Conservation (phyloP, 2,329 filamentous ascomycete species). For the Arachnomyces sp. region DNA sequence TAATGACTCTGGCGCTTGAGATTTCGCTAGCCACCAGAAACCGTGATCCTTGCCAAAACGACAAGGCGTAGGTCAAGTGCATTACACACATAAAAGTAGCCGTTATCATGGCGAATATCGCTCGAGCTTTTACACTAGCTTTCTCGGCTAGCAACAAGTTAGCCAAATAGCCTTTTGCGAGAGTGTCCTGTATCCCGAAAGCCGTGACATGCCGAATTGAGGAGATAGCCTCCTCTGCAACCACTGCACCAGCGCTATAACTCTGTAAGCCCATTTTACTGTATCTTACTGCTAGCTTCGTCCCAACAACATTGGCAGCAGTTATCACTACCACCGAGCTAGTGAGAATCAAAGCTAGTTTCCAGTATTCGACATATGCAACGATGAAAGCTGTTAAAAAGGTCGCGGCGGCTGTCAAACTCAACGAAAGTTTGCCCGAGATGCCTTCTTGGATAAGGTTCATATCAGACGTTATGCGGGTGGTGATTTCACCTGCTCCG, state of each 20-base stretch:
- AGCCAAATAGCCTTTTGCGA: constrained; percentile 64
- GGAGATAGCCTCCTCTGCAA: constrained; percentile 76
- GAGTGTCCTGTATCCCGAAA: constrained; percentile 72
- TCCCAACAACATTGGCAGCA: constrained; percentile 55
- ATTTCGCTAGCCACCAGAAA: constrained; percentile 57
- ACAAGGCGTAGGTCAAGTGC: constrained; percentile 68
- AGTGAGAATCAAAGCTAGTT: constrained; percentile 67
- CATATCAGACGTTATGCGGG: constrained; percentile 74
- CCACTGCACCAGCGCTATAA: constrained; percentile 65
- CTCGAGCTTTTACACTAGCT: constrained; percentile 62
- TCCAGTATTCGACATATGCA: constrained; percentile 75
- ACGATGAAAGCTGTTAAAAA: constrained; percentile 76
- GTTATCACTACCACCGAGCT: constrained; percentile 51
- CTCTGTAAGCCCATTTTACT: constrained; percentile 61
- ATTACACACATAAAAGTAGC: constrained; percentile 66
- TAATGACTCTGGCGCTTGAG: constrained; percentile 57
- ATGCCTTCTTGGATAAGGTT: constrained; percentile 81
- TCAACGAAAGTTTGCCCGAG: constrained; percentile 67
- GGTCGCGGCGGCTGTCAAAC: constrained; percentile 58
- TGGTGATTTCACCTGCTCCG: constrained; percentile 75
- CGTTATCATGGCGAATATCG: constrained; percentile 59
- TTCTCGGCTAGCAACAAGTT: constrained; percentile 59
- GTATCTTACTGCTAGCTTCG: constrained; percentile 63
- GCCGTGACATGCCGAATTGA: constrained; percentile 74
- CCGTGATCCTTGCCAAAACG: constrained; percentile 66